Base-by-base conservation (phyloP, 2,329 filamentous ascomycete species). In the Fusarium foetens region DNA sequence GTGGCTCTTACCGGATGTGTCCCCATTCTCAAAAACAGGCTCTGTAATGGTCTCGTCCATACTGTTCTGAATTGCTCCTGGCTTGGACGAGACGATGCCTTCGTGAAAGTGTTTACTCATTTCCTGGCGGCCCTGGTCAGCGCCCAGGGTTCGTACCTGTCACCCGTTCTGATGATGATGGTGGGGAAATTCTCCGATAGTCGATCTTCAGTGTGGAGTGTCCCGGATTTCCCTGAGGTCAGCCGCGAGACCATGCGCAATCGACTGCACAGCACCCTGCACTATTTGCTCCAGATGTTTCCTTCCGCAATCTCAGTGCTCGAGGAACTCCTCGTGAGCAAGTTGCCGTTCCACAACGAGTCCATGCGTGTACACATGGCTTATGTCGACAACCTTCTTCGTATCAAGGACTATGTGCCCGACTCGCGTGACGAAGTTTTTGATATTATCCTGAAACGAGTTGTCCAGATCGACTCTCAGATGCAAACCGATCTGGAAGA, bases 401-500 rank as follows among this genome's bases (percentile, higher is more conserved):
- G 87, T 65, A 85, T 98, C 38, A 91, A 92, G 58, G 87, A 90
- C 53, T 97, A 97, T 78, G 89, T 92, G 3, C 91, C 94, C 0
- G 91, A 93, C 66, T 84, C 98, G 39, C 91, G 92, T 68, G 89
- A 92, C 12, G 93, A 97, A 68, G 90, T 98, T 29, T 87, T 97
- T 71, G 91, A 94, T 62, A 84, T 97, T 17, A 92, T 98, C 52
- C 92, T 94, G 45, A 93, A 95, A 75, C 91, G 93, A 70, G 87
- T 98, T 12, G 94, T 98, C 77, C 96, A 96, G 82, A 93, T 98
- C 65, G 96, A 99, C 79, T 94, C 97, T 2, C 93, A 98, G 79
- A 96, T 98, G 81, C 95, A 98, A 81, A 89, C 95, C 54, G 95
- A 98, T 77, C 85, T 98, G 77, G 94, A 98, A 70, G 95, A 98